phyloP scores from a whole-genome alignment of 163 green algal species.

The Scenedesmus sp. region DNA sequence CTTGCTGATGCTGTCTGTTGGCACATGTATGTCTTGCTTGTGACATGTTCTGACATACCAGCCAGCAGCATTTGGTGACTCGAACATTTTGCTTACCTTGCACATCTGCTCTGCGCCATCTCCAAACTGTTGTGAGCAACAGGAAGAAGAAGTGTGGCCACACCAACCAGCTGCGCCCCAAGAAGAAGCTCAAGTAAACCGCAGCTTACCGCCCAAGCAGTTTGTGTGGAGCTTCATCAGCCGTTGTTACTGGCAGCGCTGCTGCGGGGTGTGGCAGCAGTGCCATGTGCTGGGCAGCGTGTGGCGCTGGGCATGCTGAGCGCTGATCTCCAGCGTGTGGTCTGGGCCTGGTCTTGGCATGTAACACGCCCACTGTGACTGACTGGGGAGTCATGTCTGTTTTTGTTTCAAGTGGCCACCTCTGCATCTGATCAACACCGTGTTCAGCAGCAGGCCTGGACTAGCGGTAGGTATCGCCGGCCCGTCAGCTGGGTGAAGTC shows the following conservation, averaged over 20 bases:
- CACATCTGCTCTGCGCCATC: not conserved
- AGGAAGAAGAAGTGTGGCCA: slow-evolving; percentile 99
- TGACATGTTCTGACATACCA: too few species aligned
- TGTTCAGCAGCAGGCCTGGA: too few species aligned
- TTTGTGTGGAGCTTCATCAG: not conserved
- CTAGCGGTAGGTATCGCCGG: too few species aligned
- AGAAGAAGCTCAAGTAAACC: slow-evolving; percentile 93
- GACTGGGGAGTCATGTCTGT: too few species aligned
- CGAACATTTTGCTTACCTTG: not conserved
- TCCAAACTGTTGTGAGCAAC: not conserved
- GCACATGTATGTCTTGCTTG: not conserved
- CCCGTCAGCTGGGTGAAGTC: too few species aligned
- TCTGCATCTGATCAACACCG: too few species aligned
- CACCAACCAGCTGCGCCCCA: slow-evolving; percentile 95
- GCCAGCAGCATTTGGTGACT: too few species aligned
- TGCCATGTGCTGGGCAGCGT: not conserved
- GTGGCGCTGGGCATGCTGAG: not conserved
- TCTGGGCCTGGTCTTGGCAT: not conserved
- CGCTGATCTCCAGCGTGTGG: not conserved
- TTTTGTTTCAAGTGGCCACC: too few species aligned
- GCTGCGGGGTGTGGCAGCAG: not conserved
- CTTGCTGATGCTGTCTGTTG: too few species aligned
- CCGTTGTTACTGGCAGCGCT: not conserved
- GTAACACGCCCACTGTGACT: not conserved
- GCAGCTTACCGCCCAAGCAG: not conserved